A percentile compares a stretch with the other conserved stretches of the same genome.
Evolutionary conservation across 1,139 yeast species (phyloP).

Genomic region (Protomyces macrosporus): DNA sequence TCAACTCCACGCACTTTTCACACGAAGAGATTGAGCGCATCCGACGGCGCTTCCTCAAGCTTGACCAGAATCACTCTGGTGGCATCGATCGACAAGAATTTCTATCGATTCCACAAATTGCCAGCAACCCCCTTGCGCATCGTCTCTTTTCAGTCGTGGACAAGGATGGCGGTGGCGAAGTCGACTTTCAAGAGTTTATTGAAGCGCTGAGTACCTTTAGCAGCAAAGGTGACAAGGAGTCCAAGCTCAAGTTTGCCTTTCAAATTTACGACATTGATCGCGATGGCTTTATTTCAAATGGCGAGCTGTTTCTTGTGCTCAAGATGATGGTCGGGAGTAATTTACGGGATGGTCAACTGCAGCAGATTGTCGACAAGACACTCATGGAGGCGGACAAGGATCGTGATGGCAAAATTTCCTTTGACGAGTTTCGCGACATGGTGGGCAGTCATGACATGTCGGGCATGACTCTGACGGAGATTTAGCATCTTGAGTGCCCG

Average conservation of each 20-base stretch:
- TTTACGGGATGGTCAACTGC: slow-evolving; percentile 77
- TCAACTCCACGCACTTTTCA: slow-evolving; percentile 43
- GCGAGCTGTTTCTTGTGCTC: slow-evolving; percentile 78
- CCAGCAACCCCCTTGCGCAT: slow-evolving; percentile 80
- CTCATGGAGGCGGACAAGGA: slow-evolving; percentile 91
- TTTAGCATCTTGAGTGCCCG: background rate
- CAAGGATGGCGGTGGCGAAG: slow-evolving; percentile 81
- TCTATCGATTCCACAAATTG: slow-evolving; percentile 85
- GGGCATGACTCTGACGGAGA: slow-evolving; percentile 19
- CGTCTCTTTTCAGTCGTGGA: slow-evolving; percentile 93
- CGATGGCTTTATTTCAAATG: slow-evolving; percentile 92
- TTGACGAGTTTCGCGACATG: slow-evolving; percentile 60
- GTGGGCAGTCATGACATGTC: slow-evolving; percentile 15
- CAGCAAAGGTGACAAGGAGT: slow-evolving; percentile 77
- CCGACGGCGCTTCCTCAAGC: slow-evolving; percentile 87
- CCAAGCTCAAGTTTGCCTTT: slow-evolving; percentile 83
- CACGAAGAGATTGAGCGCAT: slow-evolving; percentile 87
- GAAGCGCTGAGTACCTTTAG: slow-evolving; percentile 85
- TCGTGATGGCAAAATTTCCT: slow-evolving; percentile 81
- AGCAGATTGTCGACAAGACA: slow-evolving; percentile 86
- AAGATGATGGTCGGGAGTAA: slow-evolving; percentile 97
- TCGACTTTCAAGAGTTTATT: slow-evolving; percentile 93
- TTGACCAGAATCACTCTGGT: slow-evolving; percentile 90
- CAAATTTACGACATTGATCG: slow-evolving; percentile 91
- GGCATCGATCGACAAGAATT: slow-evolving; percentile 88